These are phyloP conservation scores for Cunninghamia lanceolata DNA, from an alignment of 75 land plant genomes.

Conservation along the genomic window DNA sequence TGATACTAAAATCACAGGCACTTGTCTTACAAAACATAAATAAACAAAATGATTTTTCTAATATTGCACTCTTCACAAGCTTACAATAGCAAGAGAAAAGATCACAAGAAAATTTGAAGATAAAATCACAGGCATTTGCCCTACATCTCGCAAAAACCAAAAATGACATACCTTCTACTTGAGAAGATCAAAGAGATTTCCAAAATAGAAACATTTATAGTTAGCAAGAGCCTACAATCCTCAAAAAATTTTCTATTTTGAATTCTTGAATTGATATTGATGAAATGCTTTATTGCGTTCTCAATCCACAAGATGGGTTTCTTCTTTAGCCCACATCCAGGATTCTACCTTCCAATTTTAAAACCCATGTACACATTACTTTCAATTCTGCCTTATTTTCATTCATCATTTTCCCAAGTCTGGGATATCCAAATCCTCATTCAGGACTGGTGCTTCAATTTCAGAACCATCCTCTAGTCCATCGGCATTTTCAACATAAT, in stretches of 20 bases:
- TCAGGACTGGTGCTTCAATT: not conserved
- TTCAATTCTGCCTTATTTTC: not conserved
- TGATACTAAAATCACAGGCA: not conserved
- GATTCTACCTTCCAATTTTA: not conserved
- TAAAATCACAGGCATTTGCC: not conserved
- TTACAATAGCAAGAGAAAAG: not conserved
- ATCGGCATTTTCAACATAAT: slow-evolving; percentile 6
- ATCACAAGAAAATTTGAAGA: not conserved
- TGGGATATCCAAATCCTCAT: not conserved
- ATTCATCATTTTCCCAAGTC: not conserved
- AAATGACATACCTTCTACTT: not conserved
- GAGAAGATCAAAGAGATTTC: not conserved
- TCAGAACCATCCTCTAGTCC: not conserved
- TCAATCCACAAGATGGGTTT: not conserved
- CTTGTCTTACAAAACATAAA: not conserved
- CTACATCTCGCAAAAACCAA: not conserved
- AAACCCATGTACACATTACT: not conserved
- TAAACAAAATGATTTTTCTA: not conserved
- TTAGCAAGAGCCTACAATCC: not conserved
- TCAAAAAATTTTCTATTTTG: not conserved
- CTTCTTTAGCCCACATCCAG: not conserved
- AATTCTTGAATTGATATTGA: not conserved
- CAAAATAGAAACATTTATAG: not conserved
- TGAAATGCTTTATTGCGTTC: not conserved
- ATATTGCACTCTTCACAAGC: not conserved